These are phyloP conservation scores for Stephania cephalantha DNA, from an alignment of 164 flowering plant species.

Conservation along the genomic window DNA sequence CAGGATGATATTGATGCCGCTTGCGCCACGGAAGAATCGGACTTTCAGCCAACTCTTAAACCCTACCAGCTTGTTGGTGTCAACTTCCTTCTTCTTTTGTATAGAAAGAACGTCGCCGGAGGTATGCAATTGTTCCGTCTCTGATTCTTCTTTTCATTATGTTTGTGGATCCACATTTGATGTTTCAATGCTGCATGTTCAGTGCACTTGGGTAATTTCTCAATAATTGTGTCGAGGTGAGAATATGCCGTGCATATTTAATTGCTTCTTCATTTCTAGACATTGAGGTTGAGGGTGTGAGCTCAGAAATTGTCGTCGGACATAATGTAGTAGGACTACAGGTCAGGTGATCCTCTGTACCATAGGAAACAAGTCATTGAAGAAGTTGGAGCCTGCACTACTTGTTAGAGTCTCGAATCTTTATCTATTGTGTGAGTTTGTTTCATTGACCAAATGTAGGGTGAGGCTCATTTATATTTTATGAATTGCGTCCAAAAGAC, in stretches of 20 bases:
- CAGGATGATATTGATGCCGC: constrained; percentile 81
- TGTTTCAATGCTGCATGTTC: not conserved
- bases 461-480: too few species aligned
- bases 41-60: constrained; percentile 76
- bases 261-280: not conserved
- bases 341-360: not conserved
- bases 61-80: constrained; percentile 98
- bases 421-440: not conserved
- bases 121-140: constrained; percentile 35
- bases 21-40: constrained; percentile 55
- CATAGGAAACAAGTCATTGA: too few species aligned
- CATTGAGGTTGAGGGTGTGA: not conserved
- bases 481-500: too few species aligned
- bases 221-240: not conserved
- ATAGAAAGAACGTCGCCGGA: constrained; percentile 80
- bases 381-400: not conserved
- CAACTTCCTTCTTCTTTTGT: constrained; percentile 82
- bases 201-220: not conserved
- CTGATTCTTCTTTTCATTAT: not conserved
- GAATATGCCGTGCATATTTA: not conserved
- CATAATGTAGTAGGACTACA: not conserved
- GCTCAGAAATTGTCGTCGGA: not conserved
- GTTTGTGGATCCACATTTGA: not conserved
- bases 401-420: not conserved
- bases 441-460: too few species aligned